phyloP scores from a whole-genome alignment of 768 basidiomycete genomes.

The Lactifluus volemus region DNA sequence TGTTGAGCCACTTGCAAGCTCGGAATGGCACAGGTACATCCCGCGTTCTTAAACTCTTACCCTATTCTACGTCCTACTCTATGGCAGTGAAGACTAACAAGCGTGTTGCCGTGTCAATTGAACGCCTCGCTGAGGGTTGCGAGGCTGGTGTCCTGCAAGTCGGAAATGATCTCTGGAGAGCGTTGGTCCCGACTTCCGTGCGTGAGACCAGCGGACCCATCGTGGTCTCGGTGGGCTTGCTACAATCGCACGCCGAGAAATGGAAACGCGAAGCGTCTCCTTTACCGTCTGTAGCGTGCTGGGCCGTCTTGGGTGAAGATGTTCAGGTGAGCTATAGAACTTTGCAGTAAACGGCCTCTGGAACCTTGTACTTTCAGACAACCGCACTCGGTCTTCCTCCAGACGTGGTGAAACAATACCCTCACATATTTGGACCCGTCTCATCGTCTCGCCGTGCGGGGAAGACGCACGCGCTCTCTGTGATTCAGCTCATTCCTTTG shows the following conservation, averaged over 20 bases:
- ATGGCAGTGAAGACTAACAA: slow-evolving; percentile 1
- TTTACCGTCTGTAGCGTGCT: slow-evolving; percentile 25
- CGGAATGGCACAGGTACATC: neutral
- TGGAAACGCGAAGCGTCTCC: neutral
- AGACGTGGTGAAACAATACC: slow-evolving; percentile 2
- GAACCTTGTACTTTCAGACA: slow-evolving; percentile 22
- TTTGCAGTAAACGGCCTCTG: neutral
- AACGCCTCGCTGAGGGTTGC: neutral
- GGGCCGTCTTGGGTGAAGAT: slow-evolving; percentile 30
- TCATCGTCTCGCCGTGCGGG: neutral
- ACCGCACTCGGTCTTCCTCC: slow-evolving; percentile 4
- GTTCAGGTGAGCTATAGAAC: slow-evolving; percentile 26
- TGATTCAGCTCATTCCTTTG: slow-evolving; percentile 17
- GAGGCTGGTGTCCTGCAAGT: neutral
- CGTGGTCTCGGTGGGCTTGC: slow-evolving; percentile 5
- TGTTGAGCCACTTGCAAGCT: neutral
- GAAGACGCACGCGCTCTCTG: slow-evolving; percentile 14
- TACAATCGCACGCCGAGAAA: neutral
- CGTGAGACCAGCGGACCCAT: neutral
- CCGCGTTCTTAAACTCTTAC: neutral
- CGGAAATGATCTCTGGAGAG: slow-evolving; percentile 9
- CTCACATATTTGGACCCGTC: neutral
- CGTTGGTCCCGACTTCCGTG: neutral
- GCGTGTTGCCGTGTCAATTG: neutral
- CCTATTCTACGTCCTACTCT: neutral